A percentile compares a stretch with the other conserved stretches of the same genome.
These are phyloP conservation scores for Malassezia brasiliensis DNA, from an alignment of 1,284 basidiomycete genomes.

Conservation along the genomic window DNA sequence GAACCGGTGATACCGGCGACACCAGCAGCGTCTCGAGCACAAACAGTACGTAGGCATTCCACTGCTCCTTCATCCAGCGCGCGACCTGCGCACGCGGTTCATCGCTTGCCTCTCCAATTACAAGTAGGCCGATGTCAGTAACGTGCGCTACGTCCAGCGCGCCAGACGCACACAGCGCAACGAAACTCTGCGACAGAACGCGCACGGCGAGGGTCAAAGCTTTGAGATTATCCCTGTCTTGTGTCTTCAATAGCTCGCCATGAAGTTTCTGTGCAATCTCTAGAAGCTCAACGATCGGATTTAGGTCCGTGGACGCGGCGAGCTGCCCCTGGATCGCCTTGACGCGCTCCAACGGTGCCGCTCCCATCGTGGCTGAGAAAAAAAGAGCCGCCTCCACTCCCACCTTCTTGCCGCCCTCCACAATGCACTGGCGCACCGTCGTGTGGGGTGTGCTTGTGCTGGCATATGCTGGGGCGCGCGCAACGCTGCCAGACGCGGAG, in stretches of 20 bases:
- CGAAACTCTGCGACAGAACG: slow-evolving; percentile 12
- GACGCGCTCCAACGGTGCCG: slow-evolving; percentile 9
- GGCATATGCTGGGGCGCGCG: background rate
- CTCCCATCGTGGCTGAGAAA: background rate
- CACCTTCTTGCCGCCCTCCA: background rate
- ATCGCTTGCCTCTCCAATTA: background rate
- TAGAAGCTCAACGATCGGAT: slow-evolving; percentile 11
- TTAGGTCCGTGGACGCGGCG: slow-evolving; percentile 13
- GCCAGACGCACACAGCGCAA: slow-evolving; percentile 5
- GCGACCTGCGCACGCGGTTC: slow-evolving; percentile 20
- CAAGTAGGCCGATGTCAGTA: slow-evolving; percentile 6
- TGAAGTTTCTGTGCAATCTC: background rate
- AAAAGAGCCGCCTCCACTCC: background rate
- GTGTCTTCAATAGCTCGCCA: background rate
- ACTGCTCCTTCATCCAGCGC: slow-evolving; percentile 35
- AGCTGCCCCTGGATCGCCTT: slow-evolving; percentile 11
- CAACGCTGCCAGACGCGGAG: background rate
- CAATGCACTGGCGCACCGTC: background rate
- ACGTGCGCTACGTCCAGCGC: background rate
- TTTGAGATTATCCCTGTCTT: background rate
- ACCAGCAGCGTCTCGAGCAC: slow-evolving; percentile 16
- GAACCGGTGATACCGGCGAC: background rate
- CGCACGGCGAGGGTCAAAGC: slow-evolving; percentile 9
- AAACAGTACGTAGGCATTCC: slow-evolving; percentile 29
- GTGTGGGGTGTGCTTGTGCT: background rate